Evolutionary conservation across 2,329 filamentous ascomycete genomes (phyloP).

Genomic region (Aspergillus felis): DNA sequence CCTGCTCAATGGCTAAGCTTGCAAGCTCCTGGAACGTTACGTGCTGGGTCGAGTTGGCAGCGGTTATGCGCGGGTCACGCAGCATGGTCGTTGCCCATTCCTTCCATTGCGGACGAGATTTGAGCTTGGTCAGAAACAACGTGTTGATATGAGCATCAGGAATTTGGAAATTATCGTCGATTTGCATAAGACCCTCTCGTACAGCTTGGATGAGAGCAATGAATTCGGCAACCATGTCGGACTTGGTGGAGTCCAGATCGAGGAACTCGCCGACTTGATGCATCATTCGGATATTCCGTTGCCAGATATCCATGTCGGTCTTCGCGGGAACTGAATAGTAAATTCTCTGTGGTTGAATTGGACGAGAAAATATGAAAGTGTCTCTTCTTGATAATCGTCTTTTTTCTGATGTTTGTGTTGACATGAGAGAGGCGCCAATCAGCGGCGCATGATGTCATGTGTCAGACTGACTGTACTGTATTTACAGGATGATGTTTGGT

Average conservation of each 20-base stretch:
- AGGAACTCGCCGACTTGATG: constrained; percentile 27
- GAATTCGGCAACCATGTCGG: constrained; percentile 23
- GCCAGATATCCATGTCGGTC: constrained; percentile 9
- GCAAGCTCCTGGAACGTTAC: constrained; percentile 22
- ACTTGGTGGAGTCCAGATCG: constrained; percentile 23
- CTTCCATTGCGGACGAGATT: constrained; percentile 21
- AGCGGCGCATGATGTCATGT: neutral
- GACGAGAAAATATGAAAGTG: neutral
- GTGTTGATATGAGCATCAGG: constrained; percentile 24
- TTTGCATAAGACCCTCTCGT: constrained; percentile 23
- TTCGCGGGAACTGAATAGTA: neutral
- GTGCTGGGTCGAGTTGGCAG: constrained; percentile 13
- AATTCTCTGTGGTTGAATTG: neutral
- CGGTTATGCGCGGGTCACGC: constrained; percentile 19
- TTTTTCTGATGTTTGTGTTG: neutral
- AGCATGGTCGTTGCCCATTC: constrained; percentile 24
- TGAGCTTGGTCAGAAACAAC: constrained; percentile 24
- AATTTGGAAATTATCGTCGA: constrained; percentile 22
- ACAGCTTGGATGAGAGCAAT: constrained; percentile 25
- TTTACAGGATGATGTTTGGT: neutral
- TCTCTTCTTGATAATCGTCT: neutral
- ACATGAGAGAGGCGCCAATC: neutral
- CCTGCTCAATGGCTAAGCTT: constrained; percentile 19
- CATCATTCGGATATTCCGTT: constrained; percentile 24
- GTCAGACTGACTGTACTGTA: neutral